A percentile compares a stretch with the other conserved stretches of the same genome.
These are phyloP conservation scores for Neurospora sp. DNA, from an alignment of 495 filamentous ascomycete species.

Conservation along the genomic window DNA sequence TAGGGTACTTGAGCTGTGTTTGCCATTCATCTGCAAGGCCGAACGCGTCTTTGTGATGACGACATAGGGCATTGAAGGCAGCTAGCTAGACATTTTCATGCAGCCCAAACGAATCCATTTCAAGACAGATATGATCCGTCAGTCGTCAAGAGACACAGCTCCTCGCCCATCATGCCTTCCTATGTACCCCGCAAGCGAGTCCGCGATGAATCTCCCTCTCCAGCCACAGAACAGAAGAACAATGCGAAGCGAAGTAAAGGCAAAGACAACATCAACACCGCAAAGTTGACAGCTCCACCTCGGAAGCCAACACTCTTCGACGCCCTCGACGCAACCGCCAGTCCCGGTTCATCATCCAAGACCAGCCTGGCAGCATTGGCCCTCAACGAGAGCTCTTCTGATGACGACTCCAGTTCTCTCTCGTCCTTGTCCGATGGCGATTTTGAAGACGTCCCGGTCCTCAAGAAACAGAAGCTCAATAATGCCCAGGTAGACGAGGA, in stretches of 20 bases:
- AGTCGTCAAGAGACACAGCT: neutral
- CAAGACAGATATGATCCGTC: conserved; percentile 1
- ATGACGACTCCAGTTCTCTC: conserved; percentile 37
- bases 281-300: conserved; percentile 12
- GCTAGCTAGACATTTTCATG: neutral
- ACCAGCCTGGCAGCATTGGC: conserved; percentile 36
- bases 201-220: conserved; percentile 20
- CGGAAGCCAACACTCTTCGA: conserved; percentile 56
- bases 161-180: conserved; percentile 30
- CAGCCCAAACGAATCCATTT: neutral
- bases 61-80: neutral
- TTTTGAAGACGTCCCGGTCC: conserved; percentile 50
- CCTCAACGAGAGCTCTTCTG: conserved; percentile 46
- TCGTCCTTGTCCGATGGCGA: conserved; percentile 59
- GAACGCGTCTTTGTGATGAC: neutral
- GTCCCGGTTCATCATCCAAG: conserved; percentile 37
- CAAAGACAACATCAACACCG: conserved; percentile 7
- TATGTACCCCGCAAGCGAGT: conserved; percentile 37
- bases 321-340: conserved; percentile 48
- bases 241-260: neutral
- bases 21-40: neutral
- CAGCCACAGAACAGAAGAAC: conserved; percentile 6
- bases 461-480: conserved; percentile 1
- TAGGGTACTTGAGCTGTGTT: neutral
- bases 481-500: neutral